Conservation (phyloP, 805 yeast species). For the Nakazawaea sp. region DNA sequence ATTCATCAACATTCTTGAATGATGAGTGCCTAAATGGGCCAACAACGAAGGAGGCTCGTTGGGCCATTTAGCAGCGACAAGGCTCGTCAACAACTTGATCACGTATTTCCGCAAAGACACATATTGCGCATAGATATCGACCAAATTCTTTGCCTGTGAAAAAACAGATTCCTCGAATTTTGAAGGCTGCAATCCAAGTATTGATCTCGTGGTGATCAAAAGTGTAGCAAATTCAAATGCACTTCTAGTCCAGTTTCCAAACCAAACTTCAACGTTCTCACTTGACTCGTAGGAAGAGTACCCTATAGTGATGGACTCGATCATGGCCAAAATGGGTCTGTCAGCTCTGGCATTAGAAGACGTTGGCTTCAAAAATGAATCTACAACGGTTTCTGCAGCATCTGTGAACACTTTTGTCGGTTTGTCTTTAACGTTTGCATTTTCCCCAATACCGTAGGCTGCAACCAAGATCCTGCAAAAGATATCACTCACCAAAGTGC, state of each 20-base stretch:
- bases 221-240: conserved; percentile 51
- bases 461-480: conserved; percentile 43
- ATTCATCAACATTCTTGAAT: conserved; percentile 52
- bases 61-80: conserved; percentile 52
- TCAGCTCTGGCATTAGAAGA: conserved; percentile 46
- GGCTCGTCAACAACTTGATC: conserved; percentile 46
- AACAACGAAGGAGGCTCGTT: conserved; percentile 69
- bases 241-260: conserved; percentile 39
- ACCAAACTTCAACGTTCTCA: conserved; percentile 40
- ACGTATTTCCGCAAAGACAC: conserved; percentile 41
- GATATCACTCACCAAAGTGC: conserved; percentile 43
- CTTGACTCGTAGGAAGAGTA: conserved; percentile 29
- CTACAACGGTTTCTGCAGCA: conserved; percentile 44
- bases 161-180: conserved; percentile 59
- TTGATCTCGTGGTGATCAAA: conserved; percentile 50
- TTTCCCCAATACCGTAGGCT: conserved; percentile 47
- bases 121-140: conserved; percentile 47
- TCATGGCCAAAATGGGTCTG: conserved; percentile 42
- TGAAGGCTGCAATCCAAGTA: conserved; percentile 45
- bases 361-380: conserved; percentile 47
- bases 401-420: conserved; percentile 43
- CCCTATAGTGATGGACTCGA: conserved; percentile 37
- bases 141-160: conserved; percentile 46
- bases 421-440: conserved; percentile 23
- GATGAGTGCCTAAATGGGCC: conserved; percentile 68